Base-by-base conservation (phyloP, 2,329 filamentous ascomycete species). In the Alternaria metachromatica region DNA sequence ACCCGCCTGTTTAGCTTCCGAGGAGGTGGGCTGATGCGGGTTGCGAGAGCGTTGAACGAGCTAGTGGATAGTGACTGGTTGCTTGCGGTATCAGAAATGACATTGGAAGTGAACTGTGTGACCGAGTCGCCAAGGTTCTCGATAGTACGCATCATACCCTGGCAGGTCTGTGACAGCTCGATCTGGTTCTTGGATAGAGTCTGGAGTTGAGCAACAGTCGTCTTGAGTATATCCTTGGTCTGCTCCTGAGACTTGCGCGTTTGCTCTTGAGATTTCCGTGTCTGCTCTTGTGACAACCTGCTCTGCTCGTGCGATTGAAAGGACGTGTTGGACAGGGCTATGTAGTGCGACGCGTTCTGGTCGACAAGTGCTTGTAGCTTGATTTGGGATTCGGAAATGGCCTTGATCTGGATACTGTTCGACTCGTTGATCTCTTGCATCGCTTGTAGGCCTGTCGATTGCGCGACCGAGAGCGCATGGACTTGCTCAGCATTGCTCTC, bases 351-450 rank as follows among this genome's bases (percentile, higher is more conserved):
- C 7, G 76, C 75, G 20, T 79, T 79, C 53, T 78, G 68, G 37
- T 72, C 72, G 25, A 78, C 69, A 3, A 78, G 67, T 0, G 64
- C 26, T 51, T 78, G 76, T 1, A 79, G 68, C 45, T 72, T 76
- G 6, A 71, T 65, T 58, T 78, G 77, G 10, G 70, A 68, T 37
- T 76, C 75, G 3, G 76, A 71, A 1, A 79, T 72, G 3, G 69
- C 69, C 60, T 78, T 79, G 59, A 79, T 78, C 58, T 79, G 77
- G 6, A 73, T 72, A 20, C 68, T 69, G 56, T 76, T 78, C 7
- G 76, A 73, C 50, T 79, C 76, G 53, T 78, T 78, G 64, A 79
- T 78, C 48, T 78, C 74, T 48, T 79, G 77, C 77, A 79, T 79
- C 46, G 68, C 70, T 55, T 76, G 72, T 3, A 79, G 70, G 6